Evolutionary conservation across 768 basidiomycete species (phyloP).

Genomic region (Myochromella boudieri): DNA sequence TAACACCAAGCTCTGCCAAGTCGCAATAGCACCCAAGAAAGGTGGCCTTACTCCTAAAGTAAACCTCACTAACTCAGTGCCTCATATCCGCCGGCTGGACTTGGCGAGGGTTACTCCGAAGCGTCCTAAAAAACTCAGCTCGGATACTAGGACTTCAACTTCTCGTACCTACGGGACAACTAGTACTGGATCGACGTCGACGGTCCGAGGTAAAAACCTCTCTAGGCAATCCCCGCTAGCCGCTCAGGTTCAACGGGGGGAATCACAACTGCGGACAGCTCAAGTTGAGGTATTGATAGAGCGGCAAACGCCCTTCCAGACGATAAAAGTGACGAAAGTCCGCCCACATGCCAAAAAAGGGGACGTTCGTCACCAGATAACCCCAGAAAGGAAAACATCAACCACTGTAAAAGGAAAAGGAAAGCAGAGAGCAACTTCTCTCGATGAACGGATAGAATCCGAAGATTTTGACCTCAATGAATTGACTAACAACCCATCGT

Average conservation of each 20-base stretch:
- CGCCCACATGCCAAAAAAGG: background rate
- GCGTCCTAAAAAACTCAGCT: background rate
- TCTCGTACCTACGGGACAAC: background rate
- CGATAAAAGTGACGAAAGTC: background rate
- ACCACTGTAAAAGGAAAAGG: constrained; percentile 14
- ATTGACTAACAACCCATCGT: too few relatives aligned
- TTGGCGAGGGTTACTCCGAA: constrained; percentile 4
- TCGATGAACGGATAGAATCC: constrained; percentile 3
- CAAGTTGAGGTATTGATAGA: constrained; percentile 19
- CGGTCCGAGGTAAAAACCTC: background rate
- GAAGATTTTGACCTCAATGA: too few relatives aligned
- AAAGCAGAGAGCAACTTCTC: constrained; percentile 9
- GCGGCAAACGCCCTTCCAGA: constrained; percentile 3
- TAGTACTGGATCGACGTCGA: background rate
- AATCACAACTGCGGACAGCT: background rate
- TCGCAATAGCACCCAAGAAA: constrained; percentile 10
- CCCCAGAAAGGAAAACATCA: background rate
- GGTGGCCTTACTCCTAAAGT: constrained; percentile 2
- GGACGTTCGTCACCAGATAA: background rate
- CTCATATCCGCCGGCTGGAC: constrained; percentile 17
- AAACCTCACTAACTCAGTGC: background rate
- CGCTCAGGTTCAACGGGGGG: background rate
- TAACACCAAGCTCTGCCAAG: constrained; percentile 17
- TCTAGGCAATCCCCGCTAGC: background rate
- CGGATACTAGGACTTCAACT: background rate